Evolutionary conservation across 148 eudicot genomes (phyloP).

Genomic region (Oxyria digyna): DNA sequence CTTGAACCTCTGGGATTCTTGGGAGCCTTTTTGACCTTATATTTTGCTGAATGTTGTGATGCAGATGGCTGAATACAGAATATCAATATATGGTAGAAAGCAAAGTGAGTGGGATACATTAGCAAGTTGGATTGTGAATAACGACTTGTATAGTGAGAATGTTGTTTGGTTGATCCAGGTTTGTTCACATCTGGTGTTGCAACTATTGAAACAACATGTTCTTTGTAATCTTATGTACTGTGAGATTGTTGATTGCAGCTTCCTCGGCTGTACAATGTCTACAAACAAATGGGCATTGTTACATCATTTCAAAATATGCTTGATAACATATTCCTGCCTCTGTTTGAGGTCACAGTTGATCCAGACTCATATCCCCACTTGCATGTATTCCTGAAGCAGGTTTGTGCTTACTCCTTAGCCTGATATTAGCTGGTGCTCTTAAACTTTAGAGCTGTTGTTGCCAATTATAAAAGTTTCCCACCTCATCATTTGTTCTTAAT

Average conservation of each 20-base stretch:
- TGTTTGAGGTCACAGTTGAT: slow-evolving; percentile 95
- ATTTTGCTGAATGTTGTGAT: slow-evolving; percentile 15
- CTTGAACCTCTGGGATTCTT: too few species aligned
- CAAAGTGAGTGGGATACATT: slow-evolving; percentile 97
- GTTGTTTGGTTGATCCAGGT: slow-evolving; percentile 99
- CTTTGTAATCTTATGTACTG: not conserved
- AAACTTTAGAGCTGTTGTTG: not conserved
- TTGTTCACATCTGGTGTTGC: slow-evolving; percentile 2
- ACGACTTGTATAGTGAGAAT: slow-evolving; percentile 86
- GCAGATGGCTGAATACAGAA: slow-evolving; percentile 99
- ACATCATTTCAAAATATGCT: slow-evolving; percentile 95
- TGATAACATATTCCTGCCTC: slow-evolving; percentile 93
- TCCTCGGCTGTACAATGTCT: slow-evolving; percentile 86
- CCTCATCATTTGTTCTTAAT: not conserved
- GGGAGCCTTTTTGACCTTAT: not conserved
- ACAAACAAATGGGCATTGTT: slow-evolving; percentile 98
- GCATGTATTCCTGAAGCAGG: slow-evolving; percentile 95
- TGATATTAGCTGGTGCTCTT: not conserved
- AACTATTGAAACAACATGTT: not conserved
- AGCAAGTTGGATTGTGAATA: slow-evolving; percentile 96
- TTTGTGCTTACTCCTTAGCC: slow-evolving; percentile 12
- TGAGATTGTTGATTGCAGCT: slow-evolving; percentile 38
- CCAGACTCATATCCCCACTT: slow-evolving; percentile 96
- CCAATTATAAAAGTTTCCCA: not conserved
- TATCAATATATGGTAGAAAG: slow-evolving; percentile 96